Evolutionary conservation across 257 asterid genomes (phyloP).

Genomic region (Oldenlandia corymbosa): DNA sequence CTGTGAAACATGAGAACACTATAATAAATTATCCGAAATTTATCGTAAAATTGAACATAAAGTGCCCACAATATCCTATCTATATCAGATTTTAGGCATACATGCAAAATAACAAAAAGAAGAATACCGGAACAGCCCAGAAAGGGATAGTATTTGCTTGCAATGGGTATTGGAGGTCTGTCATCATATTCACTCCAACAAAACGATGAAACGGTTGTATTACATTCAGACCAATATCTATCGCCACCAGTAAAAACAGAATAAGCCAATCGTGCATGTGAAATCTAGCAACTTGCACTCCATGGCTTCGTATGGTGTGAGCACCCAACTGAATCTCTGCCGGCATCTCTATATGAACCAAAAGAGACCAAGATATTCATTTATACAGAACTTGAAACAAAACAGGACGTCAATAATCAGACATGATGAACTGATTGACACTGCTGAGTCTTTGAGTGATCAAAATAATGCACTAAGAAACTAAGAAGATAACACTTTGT

Average conservation of each 20-base stretch:
- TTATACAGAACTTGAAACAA: not conserved
- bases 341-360: conserved; percentile 60
- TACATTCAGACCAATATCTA: conserved; percentile 61
- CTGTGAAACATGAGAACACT: conserved; percentile 34
- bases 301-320: conserved; percentile 81
- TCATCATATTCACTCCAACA: conserved; percentile 88
- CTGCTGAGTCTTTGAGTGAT: not conserved
- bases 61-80: not conserved
- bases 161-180: conserved; percentile 81
- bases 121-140: conserved; percentile 89
- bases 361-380: conserved; percentile 10
- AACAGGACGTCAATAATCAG: not conserved
- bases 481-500: no score
- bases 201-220: conserved; percentile 95
- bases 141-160: conserved; percentile 74
- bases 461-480: not conserved
- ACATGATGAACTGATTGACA: not conserved
- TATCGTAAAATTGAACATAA: not conserved
- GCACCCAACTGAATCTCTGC: conserved; percentile 91
- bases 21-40: conserved; percentile 18
- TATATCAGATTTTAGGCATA: not conserved
- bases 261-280: conserved; percentile 97
- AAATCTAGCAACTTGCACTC: conserved; percentile 66
- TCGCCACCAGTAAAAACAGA: conserved; percentile 70
- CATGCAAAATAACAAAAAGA: not conserved